Conservation (phyloP, 768 basidiomycete genomes). For the Piloderma croceum region DNA sequence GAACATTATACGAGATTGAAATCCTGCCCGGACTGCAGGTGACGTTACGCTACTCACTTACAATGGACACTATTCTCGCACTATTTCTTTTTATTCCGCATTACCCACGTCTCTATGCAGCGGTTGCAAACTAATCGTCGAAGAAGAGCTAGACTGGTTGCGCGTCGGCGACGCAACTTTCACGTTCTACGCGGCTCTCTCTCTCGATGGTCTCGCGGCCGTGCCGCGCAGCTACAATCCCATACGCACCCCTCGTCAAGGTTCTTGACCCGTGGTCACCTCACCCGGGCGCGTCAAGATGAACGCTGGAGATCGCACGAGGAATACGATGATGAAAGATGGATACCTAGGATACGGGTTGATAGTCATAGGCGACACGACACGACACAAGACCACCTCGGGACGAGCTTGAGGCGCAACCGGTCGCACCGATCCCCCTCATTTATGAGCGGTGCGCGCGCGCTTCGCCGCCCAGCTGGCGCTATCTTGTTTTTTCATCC, state of each 20-base stretch:
- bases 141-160: conserved; percentile 13
- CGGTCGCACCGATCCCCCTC: conserved; percentile 32
- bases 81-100: conserved; percentile 36
- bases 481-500: conserved; percentile 52
- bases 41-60: conserved; percentile 47
- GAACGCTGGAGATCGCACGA: conserved; percentile 25
- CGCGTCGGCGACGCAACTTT: conserved; percentile 21
- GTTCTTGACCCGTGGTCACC: conserved; percentile 39
- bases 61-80: conserved; percentile 36
- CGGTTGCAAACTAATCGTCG: conserved; percentile 17
- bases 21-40: conserved; percentile 54
- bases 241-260: conserved; percentile 19
- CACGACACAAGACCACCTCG: conserved; percentile 69
- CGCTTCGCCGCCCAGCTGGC: conserved; percentile 48
- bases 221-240: conserved; percentile 45
- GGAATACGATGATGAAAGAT: conserved; percentile 40
- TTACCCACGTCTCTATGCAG: conserved; percentile 31
- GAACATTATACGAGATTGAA: conserved; percentile 34
- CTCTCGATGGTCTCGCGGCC: conserved; percentile 42
- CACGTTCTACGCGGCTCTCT: conserved; percentile 13
- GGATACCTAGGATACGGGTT: conserved; percentile 46
- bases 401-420: conserved; percentile 48
- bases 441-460: conserved; percentile 45
- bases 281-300: conserved; percentile 16
- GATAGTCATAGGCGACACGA: conserved; percentile 49